phyloP scores from a whole-genome alignment of 2,329 filamentous ascomycete genomes.

The Xylaria multiplex region DNA sequence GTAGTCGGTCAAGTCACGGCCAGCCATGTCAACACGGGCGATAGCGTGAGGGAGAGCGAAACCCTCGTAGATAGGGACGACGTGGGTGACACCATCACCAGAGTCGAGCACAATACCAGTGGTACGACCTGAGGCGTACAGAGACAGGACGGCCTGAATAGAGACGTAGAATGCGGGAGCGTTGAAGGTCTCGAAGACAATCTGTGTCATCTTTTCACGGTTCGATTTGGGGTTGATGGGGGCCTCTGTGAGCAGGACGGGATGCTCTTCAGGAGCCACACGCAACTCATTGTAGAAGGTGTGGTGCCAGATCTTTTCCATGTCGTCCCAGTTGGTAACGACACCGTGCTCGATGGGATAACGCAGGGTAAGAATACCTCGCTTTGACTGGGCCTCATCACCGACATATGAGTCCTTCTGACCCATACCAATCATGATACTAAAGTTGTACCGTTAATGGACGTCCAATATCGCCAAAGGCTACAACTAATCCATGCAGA shows the following conservation, averaged over 20 bases:
- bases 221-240: conserved; percentile 99
- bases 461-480: conserved; percentile 7
- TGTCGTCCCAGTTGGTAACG: conserved; percentile 99
- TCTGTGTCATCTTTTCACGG: conserved; percentile 99
- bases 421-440: conserved; percentile 99
- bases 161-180: conserved; percentile 99
- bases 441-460: conserved; percentile 51
- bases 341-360: conserved; percentile 99
- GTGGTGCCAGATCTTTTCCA: conserved; percentile 99
- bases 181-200: conserved; percentile 99
- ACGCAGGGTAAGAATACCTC: conserved; percentile 99
- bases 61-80: conserved; percentile 99
- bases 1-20: conserved; percentile 99
- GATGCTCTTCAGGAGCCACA: conserved; percentile 99
- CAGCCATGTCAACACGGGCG: conserved; percentile 99
- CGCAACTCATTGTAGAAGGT: conserved; percentile 99
- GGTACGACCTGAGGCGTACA: conserved; percentile 99
- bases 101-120: conserved; percentile 99
- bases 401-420: conserved; percentile 99
- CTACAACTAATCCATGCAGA: conserved; percentile 5
- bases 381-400: conserved; percentile 99
- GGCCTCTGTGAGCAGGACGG: conserved; percentile 97
- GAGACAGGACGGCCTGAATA: conserved; percentile 98
- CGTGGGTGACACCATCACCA: conserved; percentile 99
- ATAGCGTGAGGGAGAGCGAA: conserved; percentile 99